phyloP scores from a whole-genome alignment of 352 stramenopile species.

The Salisapilia sapeloensis region DNA sequence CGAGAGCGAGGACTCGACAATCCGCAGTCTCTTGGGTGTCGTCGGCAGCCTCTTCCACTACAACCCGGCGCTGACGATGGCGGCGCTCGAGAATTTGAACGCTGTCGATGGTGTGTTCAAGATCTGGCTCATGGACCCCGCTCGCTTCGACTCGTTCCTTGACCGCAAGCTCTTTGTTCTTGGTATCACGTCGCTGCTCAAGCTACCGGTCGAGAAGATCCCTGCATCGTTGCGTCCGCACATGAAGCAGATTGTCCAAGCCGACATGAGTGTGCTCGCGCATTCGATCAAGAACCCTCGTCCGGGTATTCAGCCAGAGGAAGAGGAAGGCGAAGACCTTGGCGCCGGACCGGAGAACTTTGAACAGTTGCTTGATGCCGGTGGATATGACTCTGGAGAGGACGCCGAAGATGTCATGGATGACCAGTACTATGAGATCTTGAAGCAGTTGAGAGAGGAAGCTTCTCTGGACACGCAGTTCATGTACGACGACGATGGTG shows the following conservation, averaged over 20 bases:
- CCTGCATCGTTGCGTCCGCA: conserved; percentile 72
- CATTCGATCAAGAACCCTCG: conserved; percentile 43
- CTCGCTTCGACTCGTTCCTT: conserved; percentile 66
- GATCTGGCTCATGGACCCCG: conserved; percentile 83
- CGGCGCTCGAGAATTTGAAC: conserved; percentile 75
- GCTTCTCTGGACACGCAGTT: conserved; percentile 54
- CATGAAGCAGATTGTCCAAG: conserved; percentile 76
- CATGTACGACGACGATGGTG: conserved; percentile 66
- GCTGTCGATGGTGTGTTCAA: conserved; percentile 82
- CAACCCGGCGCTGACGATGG: conserved; percentile 82
- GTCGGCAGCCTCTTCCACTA: conserved; percentile 88
- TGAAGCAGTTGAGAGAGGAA: conserved; percentile 84
- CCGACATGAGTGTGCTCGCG: conserved; percentile 73
- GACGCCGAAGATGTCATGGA: conserved; percentile 89
- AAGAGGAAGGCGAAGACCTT: conserved; percentile 29
- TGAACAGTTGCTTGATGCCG: conserved; percentile 79
- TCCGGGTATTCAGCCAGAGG: conserved; percentile 35
- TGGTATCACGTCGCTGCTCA: conserved; percentile 83
- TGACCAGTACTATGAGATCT: conserved; percentile 87
- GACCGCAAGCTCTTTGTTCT: conserved; percentile 89
- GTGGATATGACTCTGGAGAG: conserved; percentile 79
- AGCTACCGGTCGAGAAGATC: conserved; percentile 68
- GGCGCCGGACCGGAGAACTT: conserved; percentile 42
- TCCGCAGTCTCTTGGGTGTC: conserved; percentile 79
- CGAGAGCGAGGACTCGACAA: conserved; percentile 38